Evolutionary conservation across 2,329 filamentous ascomycete species (phyloP), one percentile per base, ranked within the genome.

Genomic region (Acephala macrosclerotiorum): DNA sequence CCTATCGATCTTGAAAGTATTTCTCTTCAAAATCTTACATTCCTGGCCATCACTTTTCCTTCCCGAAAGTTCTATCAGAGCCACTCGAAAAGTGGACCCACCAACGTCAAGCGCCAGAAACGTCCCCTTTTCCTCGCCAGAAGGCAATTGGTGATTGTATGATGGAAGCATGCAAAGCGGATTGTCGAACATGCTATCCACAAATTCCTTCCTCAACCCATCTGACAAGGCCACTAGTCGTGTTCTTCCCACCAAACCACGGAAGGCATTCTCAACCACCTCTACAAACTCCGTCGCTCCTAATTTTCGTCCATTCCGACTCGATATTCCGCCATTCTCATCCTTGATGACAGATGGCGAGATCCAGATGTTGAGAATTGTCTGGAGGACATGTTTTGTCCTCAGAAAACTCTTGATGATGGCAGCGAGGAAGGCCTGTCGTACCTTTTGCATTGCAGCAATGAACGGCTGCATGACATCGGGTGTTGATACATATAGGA

Each of bases 101-200:
- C 89, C 89, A n/a, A 91, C 86, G 75, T 91, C 89, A 42, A 90
- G 79, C 25, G 88, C 86, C 61, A 91, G 79, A 74, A 84, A 90
- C 60, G 82, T 83, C 29, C 89, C 89, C 51, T 74, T 76, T 73
- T 91, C 89, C 56, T 80, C 75, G 60, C 89, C 89, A n/a, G 78
- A 82, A 1, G 89, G 89, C 6, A 91, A 80, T 69, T 86, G 84
- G 71, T 89, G 84, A 79, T 85, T 90, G 79, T 88, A 90, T 14
- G 87, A 89, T 1, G 88, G 88, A 22, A 90, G 81, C 88, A 90
- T 90, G 75, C 84, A 88, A 66, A 84, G 80, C 67, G 82, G 77
- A 72, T 87, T 83, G 36, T 79, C 80, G 68, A 82, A 76, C 63
- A 89, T 77, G 42, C 83, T 81, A 53, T 85, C 80, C 51, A 82